phyloP scores from a whole-genome alignment of 371 early-diverging fungal genomes.

The Haplosporangium sp. region DNA sequence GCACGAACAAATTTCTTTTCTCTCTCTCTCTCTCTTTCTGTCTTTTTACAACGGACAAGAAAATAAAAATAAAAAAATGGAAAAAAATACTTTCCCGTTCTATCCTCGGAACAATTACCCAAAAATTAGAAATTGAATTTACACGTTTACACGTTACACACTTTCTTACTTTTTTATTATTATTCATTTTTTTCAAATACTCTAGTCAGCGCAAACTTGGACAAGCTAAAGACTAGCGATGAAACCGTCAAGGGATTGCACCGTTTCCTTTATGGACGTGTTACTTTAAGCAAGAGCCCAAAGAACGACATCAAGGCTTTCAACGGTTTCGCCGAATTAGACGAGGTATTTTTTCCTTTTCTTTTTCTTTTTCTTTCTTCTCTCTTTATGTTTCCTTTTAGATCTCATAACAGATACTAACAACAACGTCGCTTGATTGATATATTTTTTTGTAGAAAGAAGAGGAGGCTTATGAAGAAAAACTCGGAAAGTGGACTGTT shows the following conservation, averaged over 20 bases:
- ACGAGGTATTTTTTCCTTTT: constrained; percentile 28
- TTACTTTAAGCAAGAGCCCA: constrained; percentile 26
- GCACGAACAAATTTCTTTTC: background rate
- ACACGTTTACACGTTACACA: no score
- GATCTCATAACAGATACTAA: background rate
- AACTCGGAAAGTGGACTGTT: constrained; percentile 53
- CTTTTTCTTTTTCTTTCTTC: background rate
- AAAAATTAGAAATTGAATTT: background rate
- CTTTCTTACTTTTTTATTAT: no score
- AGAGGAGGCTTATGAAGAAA: constrained; percentile 45
- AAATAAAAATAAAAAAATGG: background rate
- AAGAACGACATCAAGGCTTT: constrained; percentile 49
- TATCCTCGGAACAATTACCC: background rate
- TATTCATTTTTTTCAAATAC: background rate
- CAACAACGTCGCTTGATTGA: background rate
- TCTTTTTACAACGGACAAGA: no score
- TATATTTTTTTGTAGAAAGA: constrained; percentile 30
- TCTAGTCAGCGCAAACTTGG: constrained; percentile 47
- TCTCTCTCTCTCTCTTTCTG: background rate
- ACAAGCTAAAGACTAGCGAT: constrained; percentile 48
- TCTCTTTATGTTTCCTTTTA: background rate
- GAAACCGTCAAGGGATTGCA: constrained; percentile 46
- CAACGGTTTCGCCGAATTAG: constrained; percentile 39
- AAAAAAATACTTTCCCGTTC: background rate
- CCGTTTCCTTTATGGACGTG: constrained; percentile 44